Evolutionary conservation across 257 asterid genomes (phyloP).

Genomic region (Przewalskia tangutica): DNA sequence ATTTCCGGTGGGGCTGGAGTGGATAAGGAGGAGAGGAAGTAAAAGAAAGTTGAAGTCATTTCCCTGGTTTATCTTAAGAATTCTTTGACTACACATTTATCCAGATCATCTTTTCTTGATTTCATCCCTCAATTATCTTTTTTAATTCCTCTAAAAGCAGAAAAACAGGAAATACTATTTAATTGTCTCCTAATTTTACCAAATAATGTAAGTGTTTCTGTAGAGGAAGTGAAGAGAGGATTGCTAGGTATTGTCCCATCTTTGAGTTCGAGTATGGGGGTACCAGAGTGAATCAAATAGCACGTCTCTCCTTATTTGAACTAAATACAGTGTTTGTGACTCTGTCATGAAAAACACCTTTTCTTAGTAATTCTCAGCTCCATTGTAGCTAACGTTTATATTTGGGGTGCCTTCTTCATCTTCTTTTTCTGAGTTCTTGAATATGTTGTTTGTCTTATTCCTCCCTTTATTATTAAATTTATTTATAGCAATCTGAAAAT

Average conservation of each 20-base stretch:
- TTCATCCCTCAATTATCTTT: neutral
- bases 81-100: neutral
- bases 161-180: neutral
- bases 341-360: neutral
- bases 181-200: neutral
- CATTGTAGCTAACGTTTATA: too few relatives aligned
- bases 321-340: neutral
- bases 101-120: neutral
- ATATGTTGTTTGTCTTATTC: too few relatives aligned
- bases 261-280: neutral
- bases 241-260: neutral
- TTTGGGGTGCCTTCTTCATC: too few relatives aligned
- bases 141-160: neutral
- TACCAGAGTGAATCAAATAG: neutral
- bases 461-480: too few relatives aligned
- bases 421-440: too few relatives aligned
- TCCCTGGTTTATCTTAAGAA: neutral
- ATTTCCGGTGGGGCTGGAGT: neutral
- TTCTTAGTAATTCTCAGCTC: too few relatives aligned
- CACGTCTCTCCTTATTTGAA: neutral
- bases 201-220: neutral
- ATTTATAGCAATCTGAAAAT: too few relatives aligned
- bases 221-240: neutral
- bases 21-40: neutral
- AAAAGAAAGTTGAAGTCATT: neutral